These are phyloP conservation scores for Pyrenophora tritici-repentis DNA, from an alignment of 2,329 filamentous ascomycete species.

Conservation along the genomic window DNA sequence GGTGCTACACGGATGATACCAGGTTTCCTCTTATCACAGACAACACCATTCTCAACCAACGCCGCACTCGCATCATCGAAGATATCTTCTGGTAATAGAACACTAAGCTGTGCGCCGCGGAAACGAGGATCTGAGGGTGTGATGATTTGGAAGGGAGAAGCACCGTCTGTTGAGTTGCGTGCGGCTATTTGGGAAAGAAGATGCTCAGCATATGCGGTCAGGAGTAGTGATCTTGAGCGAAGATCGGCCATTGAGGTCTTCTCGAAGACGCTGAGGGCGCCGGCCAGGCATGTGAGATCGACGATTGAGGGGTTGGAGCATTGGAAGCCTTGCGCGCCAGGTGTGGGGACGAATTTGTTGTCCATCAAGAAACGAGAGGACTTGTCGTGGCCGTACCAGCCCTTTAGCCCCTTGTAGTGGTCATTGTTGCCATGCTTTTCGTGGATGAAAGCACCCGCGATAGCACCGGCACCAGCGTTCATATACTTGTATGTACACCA, in stretches of 20 bases:
- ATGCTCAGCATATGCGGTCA: conserved; percentile 69
- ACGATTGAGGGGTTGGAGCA: conserved; percentile 81
- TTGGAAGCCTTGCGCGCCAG: conserved; percentile 80
- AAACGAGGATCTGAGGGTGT: conserved; percentile 70
- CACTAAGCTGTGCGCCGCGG: conserved; percentile 79
- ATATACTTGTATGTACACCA: conserved; percentile 98
- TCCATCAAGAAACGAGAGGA: conserved; percentile 79
- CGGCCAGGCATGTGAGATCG: conserved; percentile 76
- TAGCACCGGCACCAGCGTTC: conserved; percentile 80
- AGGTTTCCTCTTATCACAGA: conserved; percentile 83
- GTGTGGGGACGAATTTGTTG: conserved; percentile 75
- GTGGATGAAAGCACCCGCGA: conserved; percentile 80
- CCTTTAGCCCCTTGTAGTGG: conserved; percentile 70
- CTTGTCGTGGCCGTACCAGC: conserved; percentile 88
- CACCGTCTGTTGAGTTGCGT: conserved; percentile 26
- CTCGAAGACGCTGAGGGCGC: conserved; percentile 73
- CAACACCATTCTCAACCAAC: conserved; percentile 70
- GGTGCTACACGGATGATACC: conserved; percentile 85
- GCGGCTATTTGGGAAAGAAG: conserved; percentile 31
- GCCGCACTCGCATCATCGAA: conserved; percentile 68
- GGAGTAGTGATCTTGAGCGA: conserved; percentile 69
- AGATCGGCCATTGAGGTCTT: conserved; percentile 71
- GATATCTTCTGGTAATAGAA: conserved; percentile 69
- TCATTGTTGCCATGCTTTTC: conserved; percentile 67
- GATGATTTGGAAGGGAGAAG: conserved; percentile 56